phyloP scores from a whole-genome alignment of 371 early-diverging fungal genomes.

The Fennellomyces sp. region DNA sequence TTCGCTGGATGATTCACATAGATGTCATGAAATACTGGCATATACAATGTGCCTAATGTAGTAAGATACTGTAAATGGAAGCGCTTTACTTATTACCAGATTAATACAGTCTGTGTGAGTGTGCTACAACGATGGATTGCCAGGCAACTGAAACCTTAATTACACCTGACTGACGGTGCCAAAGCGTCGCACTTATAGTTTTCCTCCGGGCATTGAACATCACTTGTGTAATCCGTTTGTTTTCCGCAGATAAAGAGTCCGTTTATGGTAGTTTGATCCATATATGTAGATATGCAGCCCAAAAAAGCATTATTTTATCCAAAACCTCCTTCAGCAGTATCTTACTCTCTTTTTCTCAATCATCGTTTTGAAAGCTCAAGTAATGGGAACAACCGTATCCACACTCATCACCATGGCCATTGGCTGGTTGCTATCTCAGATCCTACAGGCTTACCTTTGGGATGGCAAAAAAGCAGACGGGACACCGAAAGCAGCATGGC shows the following conservation, averaged over 20 bases:
- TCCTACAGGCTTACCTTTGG: slow-evolving; percentile 25
- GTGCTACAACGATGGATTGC: too few species aligned
- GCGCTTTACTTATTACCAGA: too few species aligned
- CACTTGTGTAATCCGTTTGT: too few species aligned
- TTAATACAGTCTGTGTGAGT: too few species aligned
- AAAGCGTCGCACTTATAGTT: too few species aligned
- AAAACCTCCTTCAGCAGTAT: background rate
- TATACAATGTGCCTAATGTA: too few species aligned
- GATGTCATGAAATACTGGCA: too few species aligned
- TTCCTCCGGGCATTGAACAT: too few species aligned
- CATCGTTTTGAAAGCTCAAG: background rate
- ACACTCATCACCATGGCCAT: background rate
- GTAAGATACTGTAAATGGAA: too few species aligned
- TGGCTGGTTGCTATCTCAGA: slow-evolving; percentile 5
- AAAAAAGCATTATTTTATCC: background rate
- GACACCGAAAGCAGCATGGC: slow-evolving; percentile 35
- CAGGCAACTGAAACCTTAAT: too few species aligned
- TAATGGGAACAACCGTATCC: background rate
- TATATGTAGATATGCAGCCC: background rate
- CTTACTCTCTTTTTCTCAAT: background rate
- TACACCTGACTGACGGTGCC: too few species aligned
- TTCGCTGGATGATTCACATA: too few species aligned
- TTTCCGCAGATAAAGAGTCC: background rate
- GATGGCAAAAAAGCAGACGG: slow-evolving; percentile 37
- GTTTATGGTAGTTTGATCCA: background rate